A percentile compares a stretch with the other conserved stretches of the same genome.
Evolutionary conservation across 257 asterid species (phyloP).

Genomic region (Handroanthus guayacan): DNA sequence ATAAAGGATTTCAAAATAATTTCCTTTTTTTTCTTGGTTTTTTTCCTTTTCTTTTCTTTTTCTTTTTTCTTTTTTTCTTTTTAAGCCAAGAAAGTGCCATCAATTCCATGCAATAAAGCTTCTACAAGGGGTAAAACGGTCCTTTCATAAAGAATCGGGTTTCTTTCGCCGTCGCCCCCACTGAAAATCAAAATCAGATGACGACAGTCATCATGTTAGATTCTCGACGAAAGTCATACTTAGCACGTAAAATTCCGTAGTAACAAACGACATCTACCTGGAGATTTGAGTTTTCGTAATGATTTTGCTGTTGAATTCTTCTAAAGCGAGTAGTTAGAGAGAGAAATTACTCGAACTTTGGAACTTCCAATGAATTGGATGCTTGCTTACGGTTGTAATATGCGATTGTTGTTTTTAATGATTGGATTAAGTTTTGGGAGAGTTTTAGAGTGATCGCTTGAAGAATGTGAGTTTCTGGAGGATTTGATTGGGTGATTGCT

Average conservation of each 20-base stretch:
- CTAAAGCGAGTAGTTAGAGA: neutral
- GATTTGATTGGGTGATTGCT: constrained; percentile 8
- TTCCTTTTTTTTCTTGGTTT: too few species aligned
- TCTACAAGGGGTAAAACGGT: neutral
- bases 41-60: too few species aligned
- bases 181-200: neutral
- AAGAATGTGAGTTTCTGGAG: neutral
- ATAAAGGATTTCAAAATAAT: too few species aligned
- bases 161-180: neutral
- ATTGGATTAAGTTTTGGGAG: neutral
- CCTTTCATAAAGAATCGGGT: neutral
- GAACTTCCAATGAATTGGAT: neutral
- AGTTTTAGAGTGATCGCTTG: neutral
- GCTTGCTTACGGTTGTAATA: neutral
- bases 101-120: neutral
- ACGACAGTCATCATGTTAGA: neutral
- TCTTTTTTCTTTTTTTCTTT: too few species aligned
- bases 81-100: too few species aligned
- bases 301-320: neutral
- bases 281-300: neutral
- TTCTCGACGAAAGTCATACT: neutral
- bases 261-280: neutral
- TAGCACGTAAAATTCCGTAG: neutral
- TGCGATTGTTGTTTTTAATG: neutral
- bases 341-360: neutral